Evolutionary conservation across 257 asterid species (phyloP), one percentile per base, ranked within the genome.

Genomic region (Salvia hispanica): DNA sequence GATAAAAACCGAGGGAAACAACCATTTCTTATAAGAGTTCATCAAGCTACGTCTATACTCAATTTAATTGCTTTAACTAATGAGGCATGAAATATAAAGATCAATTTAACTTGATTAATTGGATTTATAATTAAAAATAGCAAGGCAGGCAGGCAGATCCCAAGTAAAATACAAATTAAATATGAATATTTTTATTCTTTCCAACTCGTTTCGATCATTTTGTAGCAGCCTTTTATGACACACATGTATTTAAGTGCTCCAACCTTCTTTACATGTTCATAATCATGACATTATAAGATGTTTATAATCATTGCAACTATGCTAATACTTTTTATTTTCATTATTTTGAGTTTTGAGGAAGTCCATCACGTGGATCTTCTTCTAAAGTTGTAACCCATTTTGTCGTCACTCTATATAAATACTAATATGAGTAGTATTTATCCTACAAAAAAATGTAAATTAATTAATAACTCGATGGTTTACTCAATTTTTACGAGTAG

Each of bases 201-300:
- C 67, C 67, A 61, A 61, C 52, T 61, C 44, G 67, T 12, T 21
- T 43, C 9, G 67, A 61, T 61, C 16, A 61, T 61, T 42, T 61
- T 69, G 52, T 44, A 42, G 72, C 75, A 75, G 79, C 64, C 79
- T 69, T 75, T 51, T 47, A 44, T 64, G 45, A 36, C 60, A 53
- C 60, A 62, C 43, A 57, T 43, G 66, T 40, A 60, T 58, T 36
- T 25, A 77, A 69, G 76, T 69, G 70, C 55, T 59, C 64, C 73
- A 64, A 73, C 74, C 67, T 28, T 72, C 64, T 34, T 78, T 70
- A 59, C 82, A 70, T 74, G 82, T 74, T 74, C 70, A 53, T 66
- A 78, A 78, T 78, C 77, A 78, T 78, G 58, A 59, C 79, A 74
- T 66, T 64, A 70, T 50, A 58, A 44, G 62, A 65, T 75, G 65